Evolutionary conservation across 768 basidiomycete genomes (phyloP).

Genomic region (Trametes gibbosa): DNA sequence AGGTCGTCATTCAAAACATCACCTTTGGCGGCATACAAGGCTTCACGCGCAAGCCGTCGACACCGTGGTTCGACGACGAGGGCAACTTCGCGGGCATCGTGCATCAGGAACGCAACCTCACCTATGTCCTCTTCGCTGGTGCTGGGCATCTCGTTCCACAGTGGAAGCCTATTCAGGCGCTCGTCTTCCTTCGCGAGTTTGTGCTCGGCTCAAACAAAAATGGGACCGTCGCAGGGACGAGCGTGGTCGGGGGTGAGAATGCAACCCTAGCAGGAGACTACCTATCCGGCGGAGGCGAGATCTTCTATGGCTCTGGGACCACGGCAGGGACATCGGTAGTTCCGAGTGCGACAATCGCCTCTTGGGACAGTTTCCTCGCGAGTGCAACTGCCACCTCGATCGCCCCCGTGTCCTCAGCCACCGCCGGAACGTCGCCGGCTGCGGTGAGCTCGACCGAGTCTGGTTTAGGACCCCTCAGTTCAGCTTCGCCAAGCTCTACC

Average conservation of each 20-base stretch:
- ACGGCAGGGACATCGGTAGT: slow-evolving; percentile 28
- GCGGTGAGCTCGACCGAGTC: no score
- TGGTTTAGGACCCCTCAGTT: slow-evolving; percentile 21
- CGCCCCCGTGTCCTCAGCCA: background rate
- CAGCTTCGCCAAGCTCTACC: background rate
- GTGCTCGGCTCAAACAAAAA: slow-evolving; percentile 59
- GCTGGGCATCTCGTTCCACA: slow-evolving; percentile 43
- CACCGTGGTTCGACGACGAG: slow-evolving; percentile 61
- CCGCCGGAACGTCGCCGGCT: background rate
- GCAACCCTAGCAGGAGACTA: slow-evolving; percentile 41
- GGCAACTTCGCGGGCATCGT: slow-evolving; percentile 64
- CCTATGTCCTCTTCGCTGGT: slow-evolving; percentile 36
- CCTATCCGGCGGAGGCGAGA: slow-evolving; percentile 50
- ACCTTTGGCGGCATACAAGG: slow-evolving; percentile 76
- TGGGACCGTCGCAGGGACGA: slow-evolving; percentile 44
- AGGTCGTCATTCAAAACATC: slow-evolving; percentile 54
- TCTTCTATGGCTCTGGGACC: slow-evolving; percentile 48
- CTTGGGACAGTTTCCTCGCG: slow-evolving; percentile 31
- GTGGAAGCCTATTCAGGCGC: slow-evolving; percentile 47
- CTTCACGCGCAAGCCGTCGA: slow-evolving; percentile 65
- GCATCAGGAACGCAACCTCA: slow-evolving; percentile 67
- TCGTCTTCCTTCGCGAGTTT: slow-evolving; percentile 63
- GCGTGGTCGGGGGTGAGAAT: slow-evolving; percentile 51
- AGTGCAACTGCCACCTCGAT: slow-evolving; percentile 16
- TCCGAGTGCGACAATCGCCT: slow-evolving; percentile 29